These are phyloP conservation scores for Paecilomyces sp. DNA, from an alignment of 2,329 filamentous ascomycete genomes.

Conservation along the genomic window DNA sequence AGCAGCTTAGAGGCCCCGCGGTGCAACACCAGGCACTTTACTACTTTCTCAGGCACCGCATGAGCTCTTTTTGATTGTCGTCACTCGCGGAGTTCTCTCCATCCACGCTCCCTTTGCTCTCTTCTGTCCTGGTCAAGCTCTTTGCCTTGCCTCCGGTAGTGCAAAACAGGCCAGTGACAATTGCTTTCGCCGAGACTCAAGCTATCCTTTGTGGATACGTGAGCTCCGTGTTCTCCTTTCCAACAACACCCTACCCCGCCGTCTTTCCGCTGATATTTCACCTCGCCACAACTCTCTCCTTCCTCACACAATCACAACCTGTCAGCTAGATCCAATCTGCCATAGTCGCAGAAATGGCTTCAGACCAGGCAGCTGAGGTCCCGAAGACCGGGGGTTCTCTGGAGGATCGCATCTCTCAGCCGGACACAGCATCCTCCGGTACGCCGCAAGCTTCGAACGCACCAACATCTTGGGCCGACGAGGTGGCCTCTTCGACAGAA, in stretches of 20 bases:
- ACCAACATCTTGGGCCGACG: conserved; percentile 35
- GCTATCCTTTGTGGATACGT: neutral
- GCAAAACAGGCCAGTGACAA: neutral
- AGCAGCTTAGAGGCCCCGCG: conserved; percentile 2
- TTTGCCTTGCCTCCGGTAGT: neutral
- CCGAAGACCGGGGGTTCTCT: conserved; percentile 33
- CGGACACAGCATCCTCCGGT: conserved; percentile 26
- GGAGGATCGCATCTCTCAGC: conserved; percentile 42
- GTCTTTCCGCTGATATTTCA: neutral
- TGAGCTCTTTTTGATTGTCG: conserved; percentile 12
- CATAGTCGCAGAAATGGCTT: conserved; percentile 26
- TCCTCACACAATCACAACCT: neutral
- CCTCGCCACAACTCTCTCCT: neutral
- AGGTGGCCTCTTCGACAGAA: conserved; percentile 20
- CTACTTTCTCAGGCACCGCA: conserved; percentile 1
- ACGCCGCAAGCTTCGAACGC: conserved; percentile 11
- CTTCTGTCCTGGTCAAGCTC: neutral
- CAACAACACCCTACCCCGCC: neutral
- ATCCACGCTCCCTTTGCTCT: neutral
- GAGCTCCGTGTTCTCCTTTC: neutral
- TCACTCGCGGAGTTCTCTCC: neutral
- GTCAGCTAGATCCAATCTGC: neutral
- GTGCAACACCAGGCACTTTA: neutral
- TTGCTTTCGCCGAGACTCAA: neutral
- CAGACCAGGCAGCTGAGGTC: conserved; percentile 21